These are phyloP conservation scores for Botrytis deweyae DNA, from an alignment of 2,329 filamentous ascomycete genomes.

Conservation along the genomic window DNA sequence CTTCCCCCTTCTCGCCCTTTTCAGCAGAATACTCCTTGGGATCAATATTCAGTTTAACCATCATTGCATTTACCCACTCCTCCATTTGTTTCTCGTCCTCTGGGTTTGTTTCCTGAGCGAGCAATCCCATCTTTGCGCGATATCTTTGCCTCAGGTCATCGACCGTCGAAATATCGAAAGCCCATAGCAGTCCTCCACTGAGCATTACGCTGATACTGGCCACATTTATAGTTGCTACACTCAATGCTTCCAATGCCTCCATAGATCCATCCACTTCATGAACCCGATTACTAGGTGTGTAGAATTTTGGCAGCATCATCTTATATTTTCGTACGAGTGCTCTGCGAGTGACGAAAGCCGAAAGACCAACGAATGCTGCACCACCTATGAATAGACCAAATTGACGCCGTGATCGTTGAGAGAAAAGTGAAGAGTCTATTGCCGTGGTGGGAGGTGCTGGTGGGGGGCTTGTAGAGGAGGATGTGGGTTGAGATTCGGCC, in stretches of 20 bases:
- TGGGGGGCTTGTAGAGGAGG: constrained; percentile 20
- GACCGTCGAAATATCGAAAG: constrained; percentile 70
- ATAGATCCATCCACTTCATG: constrained; percentile 59
- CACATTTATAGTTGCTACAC: constrained; percentile 84
- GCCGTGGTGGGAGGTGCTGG: constrained; percentile 22
- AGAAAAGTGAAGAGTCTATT: constrained; percentile 35
- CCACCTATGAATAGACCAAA: constrained; percentile 72
- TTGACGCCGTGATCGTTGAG: constrained; percentile 49
- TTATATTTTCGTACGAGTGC: constrained; percentile 63
- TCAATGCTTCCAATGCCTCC: constrained; percentile 80
- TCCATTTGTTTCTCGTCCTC: constrained; percentile 61
- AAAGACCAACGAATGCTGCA: constrained; percentile 70
- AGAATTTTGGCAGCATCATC: constrained; percentile 68
- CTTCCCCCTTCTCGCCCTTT: constrained; percentile 2
- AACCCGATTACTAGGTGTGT: constrained; percentile 60
- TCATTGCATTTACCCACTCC: constrained; percentile 58
- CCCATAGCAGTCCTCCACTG: constrained; percentile 72
- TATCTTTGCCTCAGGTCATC: constrained; percentile 61
- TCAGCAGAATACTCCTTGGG: constrained; percentile 32
- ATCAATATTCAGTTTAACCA: constrained; percentile 55
- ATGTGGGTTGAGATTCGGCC: constrained; percentile 18
- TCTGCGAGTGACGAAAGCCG: constrained; percentile 69
- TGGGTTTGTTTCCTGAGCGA: constrained; percentile 43
- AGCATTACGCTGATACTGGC: constrained; percentile 71
- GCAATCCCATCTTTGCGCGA: constrained; percentile 44